Evolutionary conservation across 1,284 basidiomycete genomes (phyloP).

Genomic region (Tylopilus sp.): DNA sequence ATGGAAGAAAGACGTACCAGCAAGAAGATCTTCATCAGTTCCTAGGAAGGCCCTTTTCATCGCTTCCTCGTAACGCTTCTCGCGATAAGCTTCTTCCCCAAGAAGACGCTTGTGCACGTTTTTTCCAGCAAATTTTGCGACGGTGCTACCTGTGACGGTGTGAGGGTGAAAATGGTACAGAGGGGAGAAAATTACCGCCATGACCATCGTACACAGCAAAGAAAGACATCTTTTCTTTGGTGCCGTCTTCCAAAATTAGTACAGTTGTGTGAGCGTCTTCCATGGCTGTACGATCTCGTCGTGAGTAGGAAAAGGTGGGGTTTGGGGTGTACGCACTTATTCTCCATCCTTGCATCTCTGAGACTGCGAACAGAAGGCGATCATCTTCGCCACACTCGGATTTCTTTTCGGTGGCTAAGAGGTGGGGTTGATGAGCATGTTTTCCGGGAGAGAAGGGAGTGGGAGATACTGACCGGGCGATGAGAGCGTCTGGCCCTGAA

Average conservation of each 20-base stretch:
- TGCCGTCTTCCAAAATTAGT: slow-evolving; percentile 58
- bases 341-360: slow-evolving; percentile 99
- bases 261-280: slow-evolving; percentile 94
- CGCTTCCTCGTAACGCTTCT: slow-evolving; percentile 69
- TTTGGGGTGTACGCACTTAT: slow-evolving; percentile 66
- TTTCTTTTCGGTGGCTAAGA: slow-evolving; percentile 78
- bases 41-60: slow-evolving; percentile 89
- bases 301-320: background rate
- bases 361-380: slow-evolving; percentile 77
- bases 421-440: slow-evolving; percentile 17
- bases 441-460: background rate
- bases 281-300: slow-evolving; percentile 65
- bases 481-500: slow-evolving; percentile 72
- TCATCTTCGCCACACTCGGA: slow-evolving; percentile 78
- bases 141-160: slow-evolving; percentile 64
- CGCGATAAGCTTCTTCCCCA: slow-evolving; percentile 69
- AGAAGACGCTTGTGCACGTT: slow-evolving; percentile 83
- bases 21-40: slow-evolving; percentile 91
- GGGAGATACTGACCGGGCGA: slow-evolving; percentile 50
- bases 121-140: slow-evolving; percentile 88
- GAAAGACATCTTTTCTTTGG: slow-evolving; percentile 65
- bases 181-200: slow-evolving; percentile 59
- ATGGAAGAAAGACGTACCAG: slow-evolving; percentile 50
- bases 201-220: slow-evolving; percentile 99
- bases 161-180: slow-evolving; percentile 9